Conservation (phyloP, 2,329 filamentous ascomycete genomes). For the Sporothrix pseudoabietina region DNA sequence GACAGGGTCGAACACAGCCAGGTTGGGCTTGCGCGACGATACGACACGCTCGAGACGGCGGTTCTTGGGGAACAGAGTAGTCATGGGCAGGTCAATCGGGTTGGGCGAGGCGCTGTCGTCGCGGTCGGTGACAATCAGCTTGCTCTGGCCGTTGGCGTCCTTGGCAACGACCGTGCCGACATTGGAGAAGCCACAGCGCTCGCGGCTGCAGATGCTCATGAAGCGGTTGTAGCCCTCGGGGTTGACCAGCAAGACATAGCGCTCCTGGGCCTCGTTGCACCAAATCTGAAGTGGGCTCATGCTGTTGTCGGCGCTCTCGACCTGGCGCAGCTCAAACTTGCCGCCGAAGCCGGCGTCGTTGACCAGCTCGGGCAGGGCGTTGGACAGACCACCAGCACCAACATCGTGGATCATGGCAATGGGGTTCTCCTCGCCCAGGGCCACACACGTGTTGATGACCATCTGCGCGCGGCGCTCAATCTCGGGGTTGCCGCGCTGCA, state of each 20-base stretch:
- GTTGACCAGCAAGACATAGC: constrained; percentile 90
- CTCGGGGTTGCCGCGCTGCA: constrained; percentile 95
- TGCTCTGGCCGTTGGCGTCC: constrained; percentile 65
- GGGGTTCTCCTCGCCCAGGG: constrained; percentile 80
- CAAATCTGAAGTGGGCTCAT: constrained; percentile 97
- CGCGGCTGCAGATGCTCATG: constrained; percentile 69
- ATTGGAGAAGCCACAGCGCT: constrained; percentile 89
- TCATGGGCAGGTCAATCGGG: constrained; percentile 88
- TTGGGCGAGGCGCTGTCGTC: constrained; percentile 73
- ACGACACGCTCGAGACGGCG: constrained; percentile 79
- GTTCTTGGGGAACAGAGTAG: constrained; percentile 82
- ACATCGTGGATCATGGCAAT: constrained; percentile 98
- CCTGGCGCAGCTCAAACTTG: constrained; percentile 88
- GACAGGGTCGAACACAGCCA: constrained; percentile 71
- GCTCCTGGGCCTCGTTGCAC: constrained; percentile 96
- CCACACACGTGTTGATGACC: constrained; percentile 93
- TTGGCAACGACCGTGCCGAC: constrained; percentile 74
- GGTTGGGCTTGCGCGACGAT: constrained; percentile 65
- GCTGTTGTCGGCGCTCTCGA: constrained; percentile 84
- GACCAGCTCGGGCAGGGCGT: constrained; percentile 83
- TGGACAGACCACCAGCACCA: constrained; percentile 78
- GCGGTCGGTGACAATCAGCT: constrained; percentile 77
- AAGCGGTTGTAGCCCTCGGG: constrained; percentile 78
- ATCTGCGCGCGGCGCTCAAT: constrained; percentile 95
- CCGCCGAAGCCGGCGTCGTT: constrained; percentile 91